These are phyloP conservation scores for Epichloe elymi DNA, from an alignment of 2,329 filamentous ascomycete species.

Conservation along the genomic window DNA sequence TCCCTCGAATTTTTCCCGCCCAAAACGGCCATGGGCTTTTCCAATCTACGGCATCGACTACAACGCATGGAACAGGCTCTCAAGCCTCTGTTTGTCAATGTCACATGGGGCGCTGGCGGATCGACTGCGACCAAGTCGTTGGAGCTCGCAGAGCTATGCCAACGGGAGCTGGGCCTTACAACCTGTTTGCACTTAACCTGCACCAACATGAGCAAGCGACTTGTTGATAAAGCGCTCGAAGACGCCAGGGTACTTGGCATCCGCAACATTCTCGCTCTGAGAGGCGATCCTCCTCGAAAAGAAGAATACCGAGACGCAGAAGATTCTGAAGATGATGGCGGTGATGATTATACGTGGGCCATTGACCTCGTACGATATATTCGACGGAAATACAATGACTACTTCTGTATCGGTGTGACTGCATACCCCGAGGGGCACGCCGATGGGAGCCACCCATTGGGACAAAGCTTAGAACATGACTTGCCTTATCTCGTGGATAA, in stretches of 20 bases:
- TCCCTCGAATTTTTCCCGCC: slow-evolving; percentile 99
- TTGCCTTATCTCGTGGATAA: slow-evolving; percentile 85
- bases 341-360: slow-evolving; percentile 77
- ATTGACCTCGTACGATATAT: slow-evolving; percentile 86
- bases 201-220: slow-evolving; percentile 83
- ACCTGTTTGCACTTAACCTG: slow-evolving; percentile 95
- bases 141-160: slow-evolving; percentile 88
- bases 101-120: slow-evolving; percentile 95
- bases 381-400: slow-evolving; percentile 70
- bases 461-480: slow-evolving; percentile 61
- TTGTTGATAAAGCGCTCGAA: slow-evolving; percentile 81
- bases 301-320: slow-evolving; percentile 66
- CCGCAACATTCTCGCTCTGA: slow-evolving; percentile 81
- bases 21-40: slow-evolving; percentile 90
- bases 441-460: slow-evolving; percentile 69
- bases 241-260: slow-evolving; percentile 85
- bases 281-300: slow-evolving; percentile 80
- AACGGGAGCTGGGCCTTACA: slow-evolving; percentile 80
- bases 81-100: slow-evolving; percentile 86
- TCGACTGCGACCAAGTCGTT: slow-evolving; percentile 84
- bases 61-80: slow-evolving; percentile 90
- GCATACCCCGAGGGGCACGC: slow-evolving; percentile 93
- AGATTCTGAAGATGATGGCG: slow-evolving; percentile 44
- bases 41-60: slow-evolving; percentile 83
- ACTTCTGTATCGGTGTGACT: slow-evolving; percentile 92